Evolutionary conservation across 345 rosid genomes (phyloP), one percentile per base, ranked within the genome.

Genomic region (Erysimum cheiranthoides): DNA sequence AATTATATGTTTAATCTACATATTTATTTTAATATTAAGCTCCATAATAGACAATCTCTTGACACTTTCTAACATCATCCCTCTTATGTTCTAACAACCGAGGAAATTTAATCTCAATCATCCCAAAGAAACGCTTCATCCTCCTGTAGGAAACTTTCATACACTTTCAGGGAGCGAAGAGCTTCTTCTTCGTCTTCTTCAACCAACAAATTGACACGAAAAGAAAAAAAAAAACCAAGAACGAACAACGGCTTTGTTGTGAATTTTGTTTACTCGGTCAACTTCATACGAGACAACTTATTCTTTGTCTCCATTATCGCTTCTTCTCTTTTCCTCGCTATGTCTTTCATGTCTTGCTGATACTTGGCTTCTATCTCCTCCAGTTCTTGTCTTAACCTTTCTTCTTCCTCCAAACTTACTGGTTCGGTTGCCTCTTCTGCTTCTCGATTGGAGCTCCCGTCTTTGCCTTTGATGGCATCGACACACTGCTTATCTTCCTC

Each of bases 331-430:
- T 65, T 83, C 87, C 59, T 88, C 53, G 49, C 39, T 73, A 90
- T 83, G 76, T 86, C 86, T 70, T 86, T 79, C 74, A 88, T 57
- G 39, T 85, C 84, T 60, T 88, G 87, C 75, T 68, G 80, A 69
- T 86, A 93, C 78, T 85, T 87, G 17, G 73, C 71, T 71, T 93
- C 97, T 51, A 90, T 90, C 62, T 66, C 79, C 66, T 79, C 82
- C 30, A 93, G 76, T 82, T 86, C 91, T 64, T 71, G 34, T 77
- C 74, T 83, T 51, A 87, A 68, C 56, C 80, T 85, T 42, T 80
- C 85, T 18, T 85, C 79, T 54, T 78, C 85, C 21, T 83, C 78
- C 64, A 64, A 78, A 70, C 79, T 78, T 61, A 5, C 76, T 60
- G 11, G 80, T 73, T 74, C 73, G 16, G 40, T 12, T 62, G 85